Conservation (phyloP, 1,284 basidiomycete genomes). For the Hortiboletus rubellus region DNA sequence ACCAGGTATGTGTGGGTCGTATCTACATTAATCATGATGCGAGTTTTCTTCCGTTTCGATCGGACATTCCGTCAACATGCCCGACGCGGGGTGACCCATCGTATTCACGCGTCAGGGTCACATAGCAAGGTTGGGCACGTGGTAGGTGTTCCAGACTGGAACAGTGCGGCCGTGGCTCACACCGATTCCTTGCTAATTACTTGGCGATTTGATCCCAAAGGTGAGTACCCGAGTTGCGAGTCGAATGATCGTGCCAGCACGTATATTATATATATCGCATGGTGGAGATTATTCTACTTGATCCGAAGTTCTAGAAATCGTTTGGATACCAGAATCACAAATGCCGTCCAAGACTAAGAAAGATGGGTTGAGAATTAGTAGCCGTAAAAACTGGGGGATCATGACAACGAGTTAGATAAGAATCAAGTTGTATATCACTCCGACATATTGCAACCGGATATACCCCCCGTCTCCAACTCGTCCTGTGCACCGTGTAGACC, state of each 20-base stretch:
- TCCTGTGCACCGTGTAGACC: neutral
- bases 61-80: too few relatives aligned
- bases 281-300: neutral
- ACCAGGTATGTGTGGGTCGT: too few relatives aligned
- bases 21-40: too few relatives aligned
- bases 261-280: neutral
- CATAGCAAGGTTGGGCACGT: neutral
- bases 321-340: neutral
- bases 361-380: neutral
- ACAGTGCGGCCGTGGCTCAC: neutral
- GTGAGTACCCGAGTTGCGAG: neutral
- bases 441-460: neutral
- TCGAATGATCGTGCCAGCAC: too few relatives aligned
- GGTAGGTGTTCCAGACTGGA: too few relatives aligned
- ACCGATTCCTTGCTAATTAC: neutral
- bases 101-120: too few relatives aligned
- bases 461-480: neutral
- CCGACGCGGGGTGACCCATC: too few relatives aligned
- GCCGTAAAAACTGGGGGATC: neutral
- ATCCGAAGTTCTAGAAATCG: neutral
- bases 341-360: neutral
- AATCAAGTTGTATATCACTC: neutral
- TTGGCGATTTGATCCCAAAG: neutral
- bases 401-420: neutral
- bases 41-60: too few relatives aligned